These are phyloP conservation scores for Trichophyton schoenleinii DNA, from an alignment of 2,329 filamentous ascomycete genomes.

Conservation along the genomic window DNA sequence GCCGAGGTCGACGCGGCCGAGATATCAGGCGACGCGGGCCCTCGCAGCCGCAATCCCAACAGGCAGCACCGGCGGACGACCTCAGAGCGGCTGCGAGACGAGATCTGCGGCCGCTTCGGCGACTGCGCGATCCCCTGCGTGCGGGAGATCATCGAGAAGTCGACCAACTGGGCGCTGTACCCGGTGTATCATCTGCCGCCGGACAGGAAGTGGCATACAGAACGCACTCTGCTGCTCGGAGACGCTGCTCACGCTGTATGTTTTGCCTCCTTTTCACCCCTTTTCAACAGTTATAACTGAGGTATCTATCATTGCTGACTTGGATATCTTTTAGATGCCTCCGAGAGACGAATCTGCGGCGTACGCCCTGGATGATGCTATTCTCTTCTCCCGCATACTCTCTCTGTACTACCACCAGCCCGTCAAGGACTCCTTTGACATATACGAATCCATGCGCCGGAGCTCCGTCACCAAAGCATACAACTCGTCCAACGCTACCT, in stretches of 20 bases:
- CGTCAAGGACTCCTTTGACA: conserved; percentile 23
- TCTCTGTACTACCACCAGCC: conserved; percentile 23
- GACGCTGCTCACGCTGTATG: conserved; percentile 38
- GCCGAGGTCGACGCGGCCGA: conserved; percentile 25
- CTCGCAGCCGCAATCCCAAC: conserved; percentile 14
- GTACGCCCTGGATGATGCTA: conserved; percentile 34
- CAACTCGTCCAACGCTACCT: conserved; percentile 28
- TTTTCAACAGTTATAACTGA: not conserved
- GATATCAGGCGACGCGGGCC: conserved; percentile 16
- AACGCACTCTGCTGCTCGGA: conserved; percentile 32
- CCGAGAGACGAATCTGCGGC: conserved; percentile 36
- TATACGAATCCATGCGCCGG: conserved; percentile 29
- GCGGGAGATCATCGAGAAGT: conserved; percentile 24
- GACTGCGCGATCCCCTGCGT: conserved; percentile 26
- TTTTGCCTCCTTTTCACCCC: not conserved
- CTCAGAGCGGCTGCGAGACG: conserved; percentile 22
- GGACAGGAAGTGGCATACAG: conserved; percentile 28
- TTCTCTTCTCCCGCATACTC: conserved; percentile 32
- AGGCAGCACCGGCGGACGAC: conserved; percentile 22
- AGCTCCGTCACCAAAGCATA: conserved; percentile 29
- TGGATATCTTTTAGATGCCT: conserved; percentile 28
- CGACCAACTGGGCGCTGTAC: conserved; percentile 32
- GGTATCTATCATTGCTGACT: not conserved
- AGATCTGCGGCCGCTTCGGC: conserved; percentile 28
- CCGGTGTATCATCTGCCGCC: conserved; percentile 32